Evolutionary conservation across 176 grass and related monocot genomes (phyloP), one percentile per base, ranked within the genome.

Genomic region (Phoenix dactylifera): DNA sequence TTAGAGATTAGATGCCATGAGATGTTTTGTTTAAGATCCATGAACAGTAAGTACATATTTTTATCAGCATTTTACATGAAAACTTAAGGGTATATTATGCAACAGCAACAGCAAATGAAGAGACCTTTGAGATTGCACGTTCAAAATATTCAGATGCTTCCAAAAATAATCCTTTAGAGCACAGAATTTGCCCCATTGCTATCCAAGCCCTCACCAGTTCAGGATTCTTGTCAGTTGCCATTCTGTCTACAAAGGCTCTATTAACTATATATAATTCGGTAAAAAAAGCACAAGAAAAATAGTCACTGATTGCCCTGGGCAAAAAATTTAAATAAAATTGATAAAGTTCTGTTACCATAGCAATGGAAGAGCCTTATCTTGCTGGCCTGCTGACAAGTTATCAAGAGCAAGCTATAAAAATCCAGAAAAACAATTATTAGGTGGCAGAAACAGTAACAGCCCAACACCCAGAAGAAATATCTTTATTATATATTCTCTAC

Each of bases 81-180:
- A 39, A 39, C 32, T 39, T 7, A 39, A 39, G 7, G 32, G 7
- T 39, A 10, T 10, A 39, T 39, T 39, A 39, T 39, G 4, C 7
- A 18, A 55, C 55, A 22, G 54, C 63, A 68, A 72, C 24, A 39
- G 32, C 32, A 39, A 39, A 39, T 39, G 66, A 67, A 61, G 58
- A 16, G 15, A 96, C 91, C 86, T 82, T 77, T 64, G 68, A 59
- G 49, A 96, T 71, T 84, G 86, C 91, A 85, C 74, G 59, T 54
- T 96, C 80, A 58, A 75, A 86, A 80, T 89, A 80, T 71, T 72
- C 69, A 16, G 71, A 53, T 16, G 91, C 80, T 86, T 90, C 91
- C 30, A 71, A 16, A 79, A 87, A 96, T 60, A 71, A 80, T 5
- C 2, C 62, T 20, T 82, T 81, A 2, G 78, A 76, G 76, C 69